Percentiles rank a stretch among this genome's conserved stretches.
Evolutionary conservation across 1,284 basidiomycete species (phyloP).

Genomic region (Naganishia cerealis): DNA sequence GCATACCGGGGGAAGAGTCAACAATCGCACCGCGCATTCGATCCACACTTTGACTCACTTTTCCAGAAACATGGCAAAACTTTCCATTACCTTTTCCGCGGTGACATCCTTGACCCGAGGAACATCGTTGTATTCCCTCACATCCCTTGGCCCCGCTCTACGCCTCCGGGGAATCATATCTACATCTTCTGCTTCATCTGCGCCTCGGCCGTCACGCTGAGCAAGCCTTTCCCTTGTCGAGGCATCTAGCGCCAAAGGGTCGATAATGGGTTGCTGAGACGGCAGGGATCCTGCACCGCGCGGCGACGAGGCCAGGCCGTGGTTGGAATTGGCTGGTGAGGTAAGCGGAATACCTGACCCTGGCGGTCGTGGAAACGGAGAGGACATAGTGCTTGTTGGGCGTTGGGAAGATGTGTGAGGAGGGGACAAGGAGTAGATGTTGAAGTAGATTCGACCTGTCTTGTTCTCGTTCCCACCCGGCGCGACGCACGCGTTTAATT

Average conservation of each 20-base stretch:
- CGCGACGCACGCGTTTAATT: slow-evolving; percentile 27
- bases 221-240: slow-evolving; percentile 8
- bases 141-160: slow-evolving; percentile 3
- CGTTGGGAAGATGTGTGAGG: neutral
- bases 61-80: slow-evolving; percentile 86
- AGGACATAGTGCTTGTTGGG: slow-evolving; percentile 23
- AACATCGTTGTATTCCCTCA: slow-evolving; percentile 30
- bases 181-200: slow-evolving; percentile 30
- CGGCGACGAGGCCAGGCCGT: slow-evolving; percentile 11
- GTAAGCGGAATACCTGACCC: slow-evolving; percentile 23
- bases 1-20: neutral
- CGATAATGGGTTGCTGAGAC: slow-evolving; percentile 25
- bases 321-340: slow-evolving; percentile 22
- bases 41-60: slow-evolving; percentile 60
- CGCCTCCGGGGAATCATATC: slow-evolving; percentile 18
- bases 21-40: no score
- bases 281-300: slow-evolving; percentile 14
- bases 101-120: slow-evolving; percentile 79
- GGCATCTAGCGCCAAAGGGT: slow-evolving; percentile 16
- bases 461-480: neutral
- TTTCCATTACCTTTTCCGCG: slow-evolving; percentile 86
- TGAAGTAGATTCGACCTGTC: slow-evolving; percentile 11
- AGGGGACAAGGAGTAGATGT: neutral
- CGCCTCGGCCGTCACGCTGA: neutral
- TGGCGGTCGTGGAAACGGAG: slow-evolving; percentile 28